phyloP scores from a whole-genome alignment of 2,329 filamentous ascomycete species.

The Phoma sp. region DNA sequence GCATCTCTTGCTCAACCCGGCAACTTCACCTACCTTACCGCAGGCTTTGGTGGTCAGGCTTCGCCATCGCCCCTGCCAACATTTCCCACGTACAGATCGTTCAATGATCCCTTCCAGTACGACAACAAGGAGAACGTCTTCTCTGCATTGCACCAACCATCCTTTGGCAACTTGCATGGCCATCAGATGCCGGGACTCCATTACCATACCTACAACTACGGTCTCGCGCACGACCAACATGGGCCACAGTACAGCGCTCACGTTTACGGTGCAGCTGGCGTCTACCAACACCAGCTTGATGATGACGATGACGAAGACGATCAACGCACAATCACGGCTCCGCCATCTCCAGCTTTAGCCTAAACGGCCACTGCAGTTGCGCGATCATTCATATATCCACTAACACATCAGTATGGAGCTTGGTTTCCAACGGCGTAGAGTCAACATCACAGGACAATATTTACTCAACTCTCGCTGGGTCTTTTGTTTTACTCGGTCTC shows the following conservation, averaged over 20 bases:
- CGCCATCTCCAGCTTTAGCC: conserved; percentile 42
- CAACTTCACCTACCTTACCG: conserved; percentile 43
- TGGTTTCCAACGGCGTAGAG: conserved; percentile 1
- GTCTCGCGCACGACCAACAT: conserved; percentile 38
- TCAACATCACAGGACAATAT: conserved; percentile 1
- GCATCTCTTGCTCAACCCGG: conserved; percentile 41
- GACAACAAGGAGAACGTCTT: conserved; percentile 45
- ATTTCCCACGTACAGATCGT: conserved; percentile 36
- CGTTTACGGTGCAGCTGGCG: conserved; percentile 28
- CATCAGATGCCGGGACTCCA: conserved; percentile 33
- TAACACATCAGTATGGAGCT: neutral
- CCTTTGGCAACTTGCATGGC: conserved; percentile 32
- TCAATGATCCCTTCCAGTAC: conserved; percentile 36
- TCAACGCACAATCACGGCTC: conserved; percentile 45
- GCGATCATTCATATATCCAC: neutral
- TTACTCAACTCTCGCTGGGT: conserved; percentile 26
- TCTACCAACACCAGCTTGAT: conserved; percentile 33
- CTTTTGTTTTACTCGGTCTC: conserved; percentile 25
- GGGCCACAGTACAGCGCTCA: conserved; percentile 33
- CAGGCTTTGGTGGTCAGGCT: conserved; percentile 36
- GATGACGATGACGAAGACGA: conserved; percentile 41
- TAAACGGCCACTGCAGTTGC: conserved; percentile 15
- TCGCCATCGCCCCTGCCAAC: conserved; percentile 34
- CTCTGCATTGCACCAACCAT: conserved; percentile 30
- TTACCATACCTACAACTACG: conserved; percentile 37